A percentile compares a stretch with the other conserved stretches of the same genome.
Conservation (phyloP, 371 early-diverging fungal species). For the Rhizopus sp. region DNA sequence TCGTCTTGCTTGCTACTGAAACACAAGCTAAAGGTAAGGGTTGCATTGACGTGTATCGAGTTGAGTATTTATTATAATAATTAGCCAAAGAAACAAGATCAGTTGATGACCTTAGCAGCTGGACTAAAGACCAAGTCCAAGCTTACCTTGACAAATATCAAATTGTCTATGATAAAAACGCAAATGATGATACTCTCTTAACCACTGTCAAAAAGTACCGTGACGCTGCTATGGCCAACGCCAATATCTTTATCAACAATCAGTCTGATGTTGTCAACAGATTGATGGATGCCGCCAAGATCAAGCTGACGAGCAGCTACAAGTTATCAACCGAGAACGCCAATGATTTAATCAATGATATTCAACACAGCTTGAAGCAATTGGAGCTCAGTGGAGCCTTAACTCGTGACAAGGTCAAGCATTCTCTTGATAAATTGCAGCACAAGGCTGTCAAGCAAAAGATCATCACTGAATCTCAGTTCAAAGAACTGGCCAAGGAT, state of each 20-base stretch:
- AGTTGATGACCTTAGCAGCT: constrained; percentile 24
- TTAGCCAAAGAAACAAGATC: not conserved
- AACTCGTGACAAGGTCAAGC: constrained; percentile 31
- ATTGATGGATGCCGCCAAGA: constrained; percentile 32
- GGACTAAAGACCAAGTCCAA: constrained; percentile 31
- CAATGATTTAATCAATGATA: constrained; percentile 23
- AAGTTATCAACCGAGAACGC: constrained; percentile 25
- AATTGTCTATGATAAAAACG: constrained; percentile 33
- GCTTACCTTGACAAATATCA: constrained; percentile 33
- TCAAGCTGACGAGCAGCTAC: constrained; percentile 35
- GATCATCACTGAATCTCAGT: constrained; percentile 36
- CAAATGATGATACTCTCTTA: constrained; percentile 21
- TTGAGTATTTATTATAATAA: not conserved
- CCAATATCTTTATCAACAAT: constrained; percentile 28
- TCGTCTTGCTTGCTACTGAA: constrained; percentile 17
- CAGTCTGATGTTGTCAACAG: constrained; percentile 30
- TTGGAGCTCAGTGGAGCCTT: constrained; percentile 41
- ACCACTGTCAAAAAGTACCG: constrained; percentile 40
- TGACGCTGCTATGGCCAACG: constrained; percentile 34
- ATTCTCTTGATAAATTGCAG: constrained; percentile 33
- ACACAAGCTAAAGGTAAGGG: constrained; percentile 26
- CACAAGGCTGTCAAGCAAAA: constrained; percentile 31
- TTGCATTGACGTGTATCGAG: not conserved
- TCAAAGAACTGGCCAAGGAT: constrained; percentile 35
- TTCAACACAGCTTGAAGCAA: constrained; percentile 36